Conservation (phyloP, 2,329 filamentous ascomycete species). For the Ceratocystis papillata region DNA sequence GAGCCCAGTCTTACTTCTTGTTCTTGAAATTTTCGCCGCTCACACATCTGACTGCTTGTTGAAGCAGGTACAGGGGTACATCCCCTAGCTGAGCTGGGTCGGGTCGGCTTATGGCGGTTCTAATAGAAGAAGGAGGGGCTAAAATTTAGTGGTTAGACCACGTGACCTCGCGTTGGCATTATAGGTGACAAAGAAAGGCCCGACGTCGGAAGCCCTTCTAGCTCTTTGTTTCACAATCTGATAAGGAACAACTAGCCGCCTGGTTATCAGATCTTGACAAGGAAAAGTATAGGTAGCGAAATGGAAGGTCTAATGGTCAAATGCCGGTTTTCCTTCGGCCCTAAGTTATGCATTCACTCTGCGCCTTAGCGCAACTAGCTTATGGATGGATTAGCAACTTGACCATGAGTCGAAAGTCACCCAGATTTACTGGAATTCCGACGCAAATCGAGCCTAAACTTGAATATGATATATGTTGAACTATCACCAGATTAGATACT, state of each 20-base stretch:
- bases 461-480: too few relatives aligned
- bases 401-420: too few relatives aligned
- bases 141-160: neutral
- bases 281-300: neutral
- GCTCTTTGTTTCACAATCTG: neutral
- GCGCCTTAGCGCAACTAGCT: too few relatives aligned
- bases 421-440: too few relatives aligned
- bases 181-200: neutral
- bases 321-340: neutral
- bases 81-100: too few relatives aligned
- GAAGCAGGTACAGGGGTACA: conserved; percentile 6
- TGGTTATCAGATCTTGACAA: neutral
- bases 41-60: neutral
- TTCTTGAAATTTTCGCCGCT: neutral
- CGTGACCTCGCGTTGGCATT: neutral
- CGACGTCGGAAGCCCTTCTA: neutral
- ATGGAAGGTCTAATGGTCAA: neutral
- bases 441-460: too few relatives aligned
- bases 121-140: neutral
- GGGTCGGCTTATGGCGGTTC: neutral
- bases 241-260: neutral
- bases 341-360: neutral
- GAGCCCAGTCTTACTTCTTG: neutral
- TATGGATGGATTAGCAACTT: too few relatives aligned
- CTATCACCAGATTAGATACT: too few relatives aligned